Evolutionary conservation across 2,329 filamentous ascomycete species (phyloP).

Genomic region (Paecilomyces formosus): DNA sequence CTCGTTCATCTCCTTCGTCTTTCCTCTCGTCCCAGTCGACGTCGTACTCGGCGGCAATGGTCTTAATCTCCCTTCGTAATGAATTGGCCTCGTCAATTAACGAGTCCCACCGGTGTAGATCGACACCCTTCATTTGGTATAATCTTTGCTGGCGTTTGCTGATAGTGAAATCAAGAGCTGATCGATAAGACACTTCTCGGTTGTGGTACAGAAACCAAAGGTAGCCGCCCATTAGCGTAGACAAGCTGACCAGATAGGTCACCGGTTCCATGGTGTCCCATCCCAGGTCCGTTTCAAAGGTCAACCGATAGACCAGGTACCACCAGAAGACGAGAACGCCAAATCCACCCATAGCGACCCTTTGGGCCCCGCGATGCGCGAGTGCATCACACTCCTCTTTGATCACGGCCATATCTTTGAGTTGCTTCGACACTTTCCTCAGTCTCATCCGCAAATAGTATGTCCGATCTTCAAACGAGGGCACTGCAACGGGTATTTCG

Average conservation of each 20-base stretch:
- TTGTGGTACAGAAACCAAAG: constrained; percentile 93
- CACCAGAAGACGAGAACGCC: constrained; percentile 68
- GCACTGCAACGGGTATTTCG: constrained; percentile 67
- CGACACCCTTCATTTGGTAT: constrained; percentile 69
- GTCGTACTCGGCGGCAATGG: constrained; percentile 77
- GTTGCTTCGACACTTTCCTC: constrained; percentile 60
- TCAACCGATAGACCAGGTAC: constrained; percentile 65
- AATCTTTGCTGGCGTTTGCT: constrained; percentile 67
- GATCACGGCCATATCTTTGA: constrained; percentile 62
- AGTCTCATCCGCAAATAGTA: constrained; percentile 76
- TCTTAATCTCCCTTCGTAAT: constrained; percentile 69
- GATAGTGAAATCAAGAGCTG: constrained; percentile 80
- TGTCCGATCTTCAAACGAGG: constrained; percentile 83
- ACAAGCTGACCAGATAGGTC: constrained; percentile 80
- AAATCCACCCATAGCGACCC: constrained; percentile 74
- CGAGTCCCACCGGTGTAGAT: constrained; percentile 68
- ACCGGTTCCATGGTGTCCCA: constrained; percentile 91
- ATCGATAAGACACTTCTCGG: constrained; percentile 77
- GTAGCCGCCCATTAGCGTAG: constrained; percentile 81
- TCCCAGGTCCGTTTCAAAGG: constrained; percentile 65
- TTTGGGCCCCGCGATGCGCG: constrained; percentile 69
- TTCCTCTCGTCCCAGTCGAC: constrained; percentile 77
- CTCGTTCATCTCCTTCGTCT: constrained; percentile 61
- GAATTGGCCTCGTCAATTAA: constrained; percentile 73
- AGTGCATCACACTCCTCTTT: constrained; percentile 75